These are phyloP conservation scores for Chrysoporthe austroafricana DNA, from an alignment of 2,329 filamentous ascomycete genomes.

Conservation along the genomic window DNA sequence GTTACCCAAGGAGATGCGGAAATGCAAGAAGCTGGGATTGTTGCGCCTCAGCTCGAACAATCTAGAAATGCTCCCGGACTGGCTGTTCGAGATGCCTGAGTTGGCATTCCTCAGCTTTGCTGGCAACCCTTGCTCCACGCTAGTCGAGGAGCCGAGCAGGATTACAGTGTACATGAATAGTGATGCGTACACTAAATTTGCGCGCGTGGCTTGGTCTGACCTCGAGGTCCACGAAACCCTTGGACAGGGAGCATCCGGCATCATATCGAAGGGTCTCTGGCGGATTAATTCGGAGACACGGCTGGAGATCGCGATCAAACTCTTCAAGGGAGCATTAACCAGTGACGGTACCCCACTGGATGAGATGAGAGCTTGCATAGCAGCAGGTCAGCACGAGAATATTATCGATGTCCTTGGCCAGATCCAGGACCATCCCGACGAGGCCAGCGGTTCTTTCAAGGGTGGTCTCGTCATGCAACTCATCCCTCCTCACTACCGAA, in stretches of 20 bases:
- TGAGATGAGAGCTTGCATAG: conserved; percentile 52
- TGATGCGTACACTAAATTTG: conserved; percentile 33
- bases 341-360: conserved; percentile 53
- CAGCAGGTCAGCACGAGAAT: conserved; percentile 49
- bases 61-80: conserved; percentile 43
- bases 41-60: conserved; percentile 49
- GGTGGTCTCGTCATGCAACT: conserved; percentile 51
- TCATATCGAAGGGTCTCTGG: conserved; percentile 48
- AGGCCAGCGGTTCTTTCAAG: conserved; percentile 33
- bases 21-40: conserved; percentile 48
- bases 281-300: conserved; percentile 33
- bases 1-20: conserved; percentile 47
- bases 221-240: conserved; percentile 46
- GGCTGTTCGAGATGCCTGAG: conserved; percentile 49
- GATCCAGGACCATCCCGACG: conserved; percentile 46
- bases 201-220: conserved; percentile 45
- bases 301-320: conserved; percentile 50
- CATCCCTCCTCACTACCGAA: conserved; percentile 47
- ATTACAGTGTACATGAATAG: neutral
- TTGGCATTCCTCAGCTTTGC: conserved; percentile 52
- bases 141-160: conserved; percentile 24
- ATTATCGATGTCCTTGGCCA: conserved; percentile 50
- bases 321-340: conserved; percentile 52
- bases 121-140: conserved; percentile 48
- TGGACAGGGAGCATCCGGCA: conserved; percentile 50